Base-by-base conservation (phyloP, 2,329 filamentous ascomycete species). In the Verruconis gallopava region DNA sequence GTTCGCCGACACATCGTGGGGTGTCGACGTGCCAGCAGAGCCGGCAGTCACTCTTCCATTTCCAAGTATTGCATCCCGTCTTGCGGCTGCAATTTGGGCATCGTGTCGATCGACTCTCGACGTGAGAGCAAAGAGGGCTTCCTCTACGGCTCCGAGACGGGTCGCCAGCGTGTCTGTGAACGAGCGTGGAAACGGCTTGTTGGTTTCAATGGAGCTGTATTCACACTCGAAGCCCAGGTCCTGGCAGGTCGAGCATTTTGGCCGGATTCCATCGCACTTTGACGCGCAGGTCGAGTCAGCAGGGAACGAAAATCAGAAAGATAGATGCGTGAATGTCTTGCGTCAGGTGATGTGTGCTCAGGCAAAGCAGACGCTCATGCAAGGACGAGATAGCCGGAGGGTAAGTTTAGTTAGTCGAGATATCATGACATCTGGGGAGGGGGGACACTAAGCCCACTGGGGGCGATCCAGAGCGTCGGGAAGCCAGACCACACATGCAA, bases 221-320 rank as follows among this genome's bases (percentile, higher is more conserved):
- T 58, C 49, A 48, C 66, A 69, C 6, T 66, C 63, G 42, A 64
- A 64, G 4, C 58, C 61, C 21, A 66, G 52, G 22, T 62, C 57
- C 13, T 45, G 48, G 43, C 65, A 68, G 18, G 57, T 52, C n/a
- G 58, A 59, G 46, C 65, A 68, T 34, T 56, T 57, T 11, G 66
- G 66, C 15, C 61, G 55, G 9, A 47, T 48, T 9, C 65, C 64
- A 52, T 68, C 63, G 42, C 66, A 69, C 54, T 65, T 47, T 18
- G 19, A 43, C 52, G 53, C 30, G 38, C 20, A 9, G n/a, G 25
- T 30, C 25, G 25, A 30, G 25, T 30, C 25, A 30, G 25, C 25
- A 14, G 43, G 12, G n/a, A n/a, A n/a, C n/a, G n/a, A n/a, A n/a
- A n/a, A n/a, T n/a, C n/a, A n/a, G n/a, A n/a, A n/a, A n/a, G n/a